A percentile compares a stretch with the other conserved stretches of the same genome.
Evolutionary conservation across 768 basidiomycete species (phyloP).

Genomic region (Punctularia strigosozonata): DNA sequence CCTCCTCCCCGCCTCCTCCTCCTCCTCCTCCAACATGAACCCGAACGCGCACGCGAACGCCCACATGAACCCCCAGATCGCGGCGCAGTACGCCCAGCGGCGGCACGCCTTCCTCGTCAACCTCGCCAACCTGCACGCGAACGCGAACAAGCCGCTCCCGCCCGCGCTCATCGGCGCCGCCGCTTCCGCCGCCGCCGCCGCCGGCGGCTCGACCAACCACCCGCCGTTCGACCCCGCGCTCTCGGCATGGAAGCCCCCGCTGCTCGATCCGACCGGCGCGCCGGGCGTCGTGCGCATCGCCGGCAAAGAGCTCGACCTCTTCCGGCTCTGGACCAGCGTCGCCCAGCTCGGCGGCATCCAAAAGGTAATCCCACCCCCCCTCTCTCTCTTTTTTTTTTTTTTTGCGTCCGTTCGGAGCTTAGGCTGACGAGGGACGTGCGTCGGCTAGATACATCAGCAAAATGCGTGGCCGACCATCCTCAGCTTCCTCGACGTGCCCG

Average conservation of each 20-base stretch:
- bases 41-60: conserved; percentile 18
- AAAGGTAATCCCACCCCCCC: conserved; percentile 31
- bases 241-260: conserved; percentile 53
- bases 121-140: conserved; percentile 48
- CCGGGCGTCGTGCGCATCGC: conserved; percentile 61
- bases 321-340: conserved; percentile 58
- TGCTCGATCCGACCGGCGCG: no score
- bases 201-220: no score
- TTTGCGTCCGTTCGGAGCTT: background rate
- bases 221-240: conserved; percentile 50
- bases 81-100: conserved; percentile 37
- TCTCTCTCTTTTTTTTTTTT: background rate
- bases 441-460: conserved; percentile 17
- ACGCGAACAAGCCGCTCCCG: conserved; percentile 55
- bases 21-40: conserved; percentile 25
- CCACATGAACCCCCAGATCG: conserved; percentile 19
- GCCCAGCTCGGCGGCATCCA: conserved; percentile 46
- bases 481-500: conserved; percentile 30
- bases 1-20: conserved; percentile 18
- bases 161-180: conserved; percentile 58
- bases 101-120: conserved; percentile 47
- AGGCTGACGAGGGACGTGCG: background rate
- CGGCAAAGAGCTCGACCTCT: conserved; percentile 68
- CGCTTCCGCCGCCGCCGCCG: no score
- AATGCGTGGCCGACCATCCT: conserved; percentile 48